phyloP scores from a whole-genome alignment of 352 stramenopile species.

The Phytopythium chamaehyphon region DNA sequence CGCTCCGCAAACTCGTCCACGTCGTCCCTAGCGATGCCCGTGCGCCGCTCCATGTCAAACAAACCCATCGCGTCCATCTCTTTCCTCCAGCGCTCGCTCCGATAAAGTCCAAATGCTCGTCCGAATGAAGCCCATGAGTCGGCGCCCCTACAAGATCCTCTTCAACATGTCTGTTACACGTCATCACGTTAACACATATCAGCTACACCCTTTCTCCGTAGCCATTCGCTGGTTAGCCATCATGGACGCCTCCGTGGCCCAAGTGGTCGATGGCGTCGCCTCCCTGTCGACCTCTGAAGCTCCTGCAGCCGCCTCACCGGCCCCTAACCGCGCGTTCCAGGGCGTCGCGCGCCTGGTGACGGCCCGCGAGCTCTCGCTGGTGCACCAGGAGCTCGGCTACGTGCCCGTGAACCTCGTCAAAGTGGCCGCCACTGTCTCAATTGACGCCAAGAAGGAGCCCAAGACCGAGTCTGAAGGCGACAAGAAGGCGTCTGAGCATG shows the following conservation, averaged over 20 bases:
- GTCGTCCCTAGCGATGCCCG: slow-evolving; percentile 55
- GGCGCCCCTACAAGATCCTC: too few species aligned
- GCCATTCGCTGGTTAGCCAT: too few species aligned
- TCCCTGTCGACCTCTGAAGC: background rate
- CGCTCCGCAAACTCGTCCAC: slow-evolving; percentile 63
- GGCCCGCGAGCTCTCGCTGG: slow-evolving; percentile 18
- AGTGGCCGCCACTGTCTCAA: slow-evolving; percentile 24
- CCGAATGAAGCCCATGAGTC: too few species aligned
- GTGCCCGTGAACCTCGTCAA: slow-evolving; percentile 51
- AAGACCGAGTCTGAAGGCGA: too few species aligned
- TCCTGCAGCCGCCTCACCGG: too few species aligned
- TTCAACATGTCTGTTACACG: too few species aligned
- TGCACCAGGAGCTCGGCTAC: slow-evolving; percentile 43
- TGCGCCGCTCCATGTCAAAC: slow-evolving; percentile 72
- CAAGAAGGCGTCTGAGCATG: too few species aligned
- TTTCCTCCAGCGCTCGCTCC: background rate
- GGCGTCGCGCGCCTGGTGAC: slow-evolving; percentile 35
- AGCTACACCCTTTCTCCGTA: too few species aligned
- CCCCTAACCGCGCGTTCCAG: too few species aligned
- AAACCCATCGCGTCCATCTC: slow-evolving; percentile 58
- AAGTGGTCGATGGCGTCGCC: background rate
- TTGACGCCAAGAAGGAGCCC: slow-evolving; percentile 9
- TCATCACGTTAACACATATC: too few species aligned
- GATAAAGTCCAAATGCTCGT: too few species aligned
- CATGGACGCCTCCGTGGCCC: too few species aligned